A percentile compares a stretch with the other conserved stretches of the same genome.
phyloP scores from a whole-genome alignment of 202 grass and related monocot genomes.

The Setaria italica region DNA sequence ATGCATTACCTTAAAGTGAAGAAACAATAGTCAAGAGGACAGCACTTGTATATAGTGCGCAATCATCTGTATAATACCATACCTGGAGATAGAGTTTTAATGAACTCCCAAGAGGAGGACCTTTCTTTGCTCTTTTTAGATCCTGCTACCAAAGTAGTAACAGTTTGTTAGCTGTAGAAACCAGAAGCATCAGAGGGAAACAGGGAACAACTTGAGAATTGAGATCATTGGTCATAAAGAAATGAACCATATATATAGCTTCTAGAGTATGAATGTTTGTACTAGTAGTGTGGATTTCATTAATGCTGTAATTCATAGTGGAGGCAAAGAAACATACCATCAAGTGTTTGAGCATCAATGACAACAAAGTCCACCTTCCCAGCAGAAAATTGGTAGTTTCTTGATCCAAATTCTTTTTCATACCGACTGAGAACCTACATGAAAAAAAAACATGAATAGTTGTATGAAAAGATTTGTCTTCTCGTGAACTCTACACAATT shows the following conservation, averaged over 20 bases:
- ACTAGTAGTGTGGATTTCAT: conserved; percentile 15
- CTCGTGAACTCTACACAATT: conserved; percentile 11
- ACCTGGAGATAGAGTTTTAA: conserved; percentile 74
- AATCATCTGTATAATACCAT: conserved; percentile 44
- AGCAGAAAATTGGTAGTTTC: conserved; percentile 87
- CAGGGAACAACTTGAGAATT: conserved; percentile 13
- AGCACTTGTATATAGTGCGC: conserved; percentile 24
- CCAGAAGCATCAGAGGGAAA: conserved; percentile 19
- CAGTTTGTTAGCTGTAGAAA: conserved; percentile 47
- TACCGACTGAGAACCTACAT: conserved; percentile 74
- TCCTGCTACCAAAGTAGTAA: conserved; percentile 57
- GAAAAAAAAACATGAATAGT: conserved; percentile 32
- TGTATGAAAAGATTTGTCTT: conserved; percentile 15
- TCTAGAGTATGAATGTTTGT: conserved; percentile 32
- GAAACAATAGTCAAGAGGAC: conserved; percentile 38
- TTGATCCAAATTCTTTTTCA: conserved; percentile 89
- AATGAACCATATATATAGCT: conserved; percentile 27
- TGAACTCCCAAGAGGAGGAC: conserved; percentile 87
- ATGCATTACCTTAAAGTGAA: conserved; percentile 57
- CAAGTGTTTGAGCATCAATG: conserved; percentile 97
- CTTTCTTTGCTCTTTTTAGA: conserved; percentile 74
- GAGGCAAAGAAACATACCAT: conserved; percentile 65
- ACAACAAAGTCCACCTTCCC: conserved; percentile 86
- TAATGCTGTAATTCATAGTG: conserved; percentile 35
- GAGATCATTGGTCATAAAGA: conserved; percentile 32